These are phyloP conservation scores for Cryphonectria nitschkei DNA, from an alignment of 2,329 filamentous ascomycete species.

Conservation along the genomic window DNA sequence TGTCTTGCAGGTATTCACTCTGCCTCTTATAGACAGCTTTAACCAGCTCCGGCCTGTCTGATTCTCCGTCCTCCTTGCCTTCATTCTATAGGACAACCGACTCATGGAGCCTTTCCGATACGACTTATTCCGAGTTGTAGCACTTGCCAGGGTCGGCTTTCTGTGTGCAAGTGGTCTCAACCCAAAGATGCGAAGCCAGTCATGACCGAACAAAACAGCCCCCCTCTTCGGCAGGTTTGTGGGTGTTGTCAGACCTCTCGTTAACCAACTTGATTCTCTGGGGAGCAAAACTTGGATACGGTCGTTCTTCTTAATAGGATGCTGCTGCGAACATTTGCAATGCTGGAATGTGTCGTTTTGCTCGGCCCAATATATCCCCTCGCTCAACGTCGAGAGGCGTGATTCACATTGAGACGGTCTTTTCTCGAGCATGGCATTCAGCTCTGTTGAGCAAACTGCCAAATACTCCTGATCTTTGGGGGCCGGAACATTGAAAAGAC, in stretches of 20 bases:
- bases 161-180: conserved; percentile 11
- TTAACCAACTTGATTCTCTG: neutral
- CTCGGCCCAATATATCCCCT: conserved; percentile 30
- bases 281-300: conserved; percentile 16
- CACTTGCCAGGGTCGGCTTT: neutral
- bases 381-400: conserved; percentile 22
- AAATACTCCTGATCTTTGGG: conserved; percentile 25
- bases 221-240: conserved; percentile 12
- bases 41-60: too few species aligned
- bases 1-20: too few species aligned
- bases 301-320: neutral
- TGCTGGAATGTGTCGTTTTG: conserved; percentile 28
- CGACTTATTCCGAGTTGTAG: too few species aligned
- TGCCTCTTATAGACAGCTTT: too few species aligned
- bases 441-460: conserved; percentile 24
- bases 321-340: conserved; percentile 19
- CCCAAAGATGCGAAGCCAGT: conserved; percentile 19
- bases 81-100: too few species aligned
- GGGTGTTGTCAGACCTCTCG: conserved; percentile 18
- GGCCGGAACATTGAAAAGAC: conserved; percentile 8
- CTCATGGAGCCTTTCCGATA: too few species aligned
- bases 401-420: conserved; percentile 8
- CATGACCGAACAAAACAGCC: conserved; percentile 31
- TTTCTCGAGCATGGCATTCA: conserved; percentile 24
- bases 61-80: too few species aligned